Evolutionary conservation across 345 rosid genomes (phyloP), one percentile per base, ranked within the genome.

Genomic region (Rhodomyrtus tomentosa): DNA sequence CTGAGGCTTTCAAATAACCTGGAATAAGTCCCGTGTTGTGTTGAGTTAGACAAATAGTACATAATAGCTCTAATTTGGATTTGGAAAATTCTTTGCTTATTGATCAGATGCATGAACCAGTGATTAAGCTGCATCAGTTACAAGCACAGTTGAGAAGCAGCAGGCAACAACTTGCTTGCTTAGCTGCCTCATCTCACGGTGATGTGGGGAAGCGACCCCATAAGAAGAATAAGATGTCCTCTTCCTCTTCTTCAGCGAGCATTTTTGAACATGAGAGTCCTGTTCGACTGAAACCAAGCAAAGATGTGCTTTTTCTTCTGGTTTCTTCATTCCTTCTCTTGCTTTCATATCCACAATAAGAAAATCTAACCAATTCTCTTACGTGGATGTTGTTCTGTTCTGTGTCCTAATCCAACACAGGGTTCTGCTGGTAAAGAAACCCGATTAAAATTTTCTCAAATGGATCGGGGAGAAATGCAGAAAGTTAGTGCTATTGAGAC

Each of bases 41-140:
- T 36, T 68, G 25, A 68, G 25, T 68, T 68, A 36, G 79, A 68
- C 36, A 42, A 68, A 68, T 36, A 5, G 13, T 38, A 36, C 13
- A 68, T 68, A 24, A 36, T 68, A 36, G 45, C 45, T 14, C 76
- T 68, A 68, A 68, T 32, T 9, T 32, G 45, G 24, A 68, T 45
- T 36, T 18, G 84, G 36, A 82, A 54, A 48, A n/a, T 49, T 72
- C 49, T 83, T 73, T 29, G 49, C 81, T 62, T 38, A 36, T 80
- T 53, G 81, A 32, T 87, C 92, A 91, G 95, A 89, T 89, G 90
- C 87, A 89, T 54, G 90, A 88, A 82, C 89, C 95, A 84, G 95
- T 90, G 85, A 5, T 87, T 27, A 50, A 82, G 22, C 90, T 90
- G 90, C 84, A 84, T 81, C 83, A 73, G 79, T 79, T 91, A 53